These are phyloP conservation scores for Botrytis squamosa DNA, from an alignment of 2,329 filamentous ascomycete genomes.

Conservation along the genomic window DNA sequence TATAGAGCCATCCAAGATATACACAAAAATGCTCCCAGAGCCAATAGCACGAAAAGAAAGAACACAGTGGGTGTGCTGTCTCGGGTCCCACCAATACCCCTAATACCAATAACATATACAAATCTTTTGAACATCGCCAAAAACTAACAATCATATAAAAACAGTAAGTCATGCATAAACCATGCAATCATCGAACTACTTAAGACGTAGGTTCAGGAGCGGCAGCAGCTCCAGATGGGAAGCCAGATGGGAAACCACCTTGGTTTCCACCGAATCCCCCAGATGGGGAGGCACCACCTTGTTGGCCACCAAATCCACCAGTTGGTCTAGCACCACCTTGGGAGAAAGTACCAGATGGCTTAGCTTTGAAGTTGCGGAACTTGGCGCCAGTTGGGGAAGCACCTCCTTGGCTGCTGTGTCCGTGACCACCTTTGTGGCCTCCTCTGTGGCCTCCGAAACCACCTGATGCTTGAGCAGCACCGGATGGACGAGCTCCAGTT, in stretches of 20 bases:
- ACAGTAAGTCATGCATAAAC: not conserved
- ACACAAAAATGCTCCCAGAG: slow-evolving; percentile 10
- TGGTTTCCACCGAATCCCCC: not conserved
- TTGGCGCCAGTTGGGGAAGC: not conserved
- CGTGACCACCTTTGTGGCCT: not conserved
- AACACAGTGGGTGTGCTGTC: slow-evolving; percentile 3
- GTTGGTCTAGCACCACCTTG: not conserved
- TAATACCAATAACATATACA: not conserved
- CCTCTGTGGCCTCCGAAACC: not conserved
- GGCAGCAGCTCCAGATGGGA: slow-evolving; percentile 1
- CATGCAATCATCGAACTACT: slow-evolving; percentile 3
- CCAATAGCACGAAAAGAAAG: slow-evolving; percentile 14
- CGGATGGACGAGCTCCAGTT: not conserved
- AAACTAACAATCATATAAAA: not conserved
- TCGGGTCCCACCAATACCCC: not conserved
- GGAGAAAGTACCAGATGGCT: not conserved
- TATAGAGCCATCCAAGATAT: slow-evolving; percentile 7
- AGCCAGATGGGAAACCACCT: not conserved
- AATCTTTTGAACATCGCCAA: not conserved
- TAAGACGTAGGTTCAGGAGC: not conserved
- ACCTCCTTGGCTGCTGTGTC: not conserved
- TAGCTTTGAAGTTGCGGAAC: not conserved
- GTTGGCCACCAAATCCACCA: not conserved
- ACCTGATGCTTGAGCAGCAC: not conserved
- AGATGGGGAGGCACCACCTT: not conserved